Evolutionary conservation across 805 yeast genomes (phyloP).

Genomic region (Candida broadrunensis): DNA sequence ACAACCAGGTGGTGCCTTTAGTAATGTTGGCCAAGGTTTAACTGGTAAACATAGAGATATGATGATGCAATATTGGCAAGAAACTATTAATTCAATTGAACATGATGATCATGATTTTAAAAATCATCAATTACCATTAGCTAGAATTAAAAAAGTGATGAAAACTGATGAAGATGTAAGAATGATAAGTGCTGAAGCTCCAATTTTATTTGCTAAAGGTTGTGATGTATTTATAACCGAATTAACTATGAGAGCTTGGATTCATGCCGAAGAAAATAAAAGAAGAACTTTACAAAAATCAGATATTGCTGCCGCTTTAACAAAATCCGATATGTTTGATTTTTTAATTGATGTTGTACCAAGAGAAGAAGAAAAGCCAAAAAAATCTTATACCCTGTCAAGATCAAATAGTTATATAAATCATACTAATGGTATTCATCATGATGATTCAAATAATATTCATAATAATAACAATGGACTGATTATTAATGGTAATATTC

Average conservation of each 20-base stretch:
- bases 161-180: slow-evolving; percentile 95
- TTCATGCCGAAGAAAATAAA: slow-evolving; percentile 95
- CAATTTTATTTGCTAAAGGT: slow-evolving; percentile 94
- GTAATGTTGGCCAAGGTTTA: slow-evolving; percentile 91
- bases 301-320: slow-evolving; percentile 93
- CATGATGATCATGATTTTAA: slow-evolving; percentile 87
- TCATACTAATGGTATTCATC: slow-evolving; percentile 2
- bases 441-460: background rate
- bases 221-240: slow-evolving; percentile 97
- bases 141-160: slow-evolving; percentile 96
- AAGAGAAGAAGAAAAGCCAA: slow-evolving; percentile 71
- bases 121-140: slow-evolving; percentile 91
- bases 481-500: background rate
- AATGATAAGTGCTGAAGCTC: slow-evolving; percentile 98
- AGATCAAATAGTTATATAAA: slow-evolving; percentile 17
- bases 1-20: slow-evolving; percentile 64
- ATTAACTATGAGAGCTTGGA: slow-evolving; percentile 98
- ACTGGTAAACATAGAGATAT: slow-evolving; percentile 76
- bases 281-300: slow-evolving; percentile 90
- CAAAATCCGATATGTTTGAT: slow-evolving; percentile 95
- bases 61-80: slow-evolving; percentile 98
- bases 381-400: slow-evolving; percentile 26
- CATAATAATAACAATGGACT: background rate
- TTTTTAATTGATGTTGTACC: slow-evolving; percentile 96
- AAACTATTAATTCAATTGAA: slow-evolving; percentile 86